These are phyloP conservation scores for Allantophomopsis cytisporea DNA, from an alignment of 2,329 filamentous ascomycete genomes.

Conservation along the genomic window DNA sequence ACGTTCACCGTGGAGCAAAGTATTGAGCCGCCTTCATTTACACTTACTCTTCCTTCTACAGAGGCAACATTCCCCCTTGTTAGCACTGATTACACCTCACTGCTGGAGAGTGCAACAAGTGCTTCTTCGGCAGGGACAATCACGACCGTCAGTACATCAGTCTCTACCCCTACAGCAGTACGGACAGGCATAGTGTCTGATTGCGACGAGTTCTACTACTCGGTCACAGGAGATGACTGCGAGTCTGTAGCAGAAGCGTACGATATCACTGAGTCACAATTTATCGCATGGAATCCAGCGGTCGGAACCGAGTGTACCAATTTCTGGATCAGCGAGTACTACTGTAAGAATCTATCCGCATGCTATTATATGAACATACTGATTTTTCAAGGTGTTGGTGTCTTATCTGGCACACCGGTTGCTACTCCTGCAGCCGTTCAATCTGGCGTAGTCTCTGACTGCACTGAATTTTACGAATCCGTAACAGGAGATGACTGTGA, in stretches of 20 bases:
- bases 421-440: conserved; percentile 3
- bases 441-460: conserved; percentile 10
- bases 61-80: no score
- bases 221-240: conserved; percentile 9
- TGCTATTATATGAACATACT: conserved; percentile 12
- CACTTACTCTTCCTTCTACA: no score
- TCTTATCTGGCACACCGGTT: background rate
- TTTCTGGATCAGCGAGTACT: conserved; percentile 35
- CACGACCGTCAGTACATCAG: background rate
- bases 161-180: background rate
- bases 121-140: background rate
- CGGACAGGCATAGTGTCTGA: conserved; percentile 9
- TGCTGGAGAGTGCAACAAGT: no score
- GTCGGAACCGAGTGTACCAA: conserved; percentile 27
- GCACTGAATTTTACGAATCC: conserved; percentile 13
- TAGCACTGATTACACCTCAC: no score
- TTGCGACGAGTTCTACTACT: conserved; percentile 14
- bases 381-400: no score
- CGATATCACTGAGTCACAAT: conserved; percentile 10
- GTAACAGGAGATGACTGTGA: conserved; percentile 7
- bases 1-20: no score
- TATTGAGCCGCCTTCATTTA: no score
- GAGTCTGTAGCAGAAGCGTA: conserved; percentile 4
- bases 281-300: conserved; percentile 18
- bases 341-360: conserved; percentile 35